These are phyloP conservation scores for Malassezia arunalokei DNA, from an alignment of 1,284 basidiomycete genomes.

Conservation along the genomic window DNA sequence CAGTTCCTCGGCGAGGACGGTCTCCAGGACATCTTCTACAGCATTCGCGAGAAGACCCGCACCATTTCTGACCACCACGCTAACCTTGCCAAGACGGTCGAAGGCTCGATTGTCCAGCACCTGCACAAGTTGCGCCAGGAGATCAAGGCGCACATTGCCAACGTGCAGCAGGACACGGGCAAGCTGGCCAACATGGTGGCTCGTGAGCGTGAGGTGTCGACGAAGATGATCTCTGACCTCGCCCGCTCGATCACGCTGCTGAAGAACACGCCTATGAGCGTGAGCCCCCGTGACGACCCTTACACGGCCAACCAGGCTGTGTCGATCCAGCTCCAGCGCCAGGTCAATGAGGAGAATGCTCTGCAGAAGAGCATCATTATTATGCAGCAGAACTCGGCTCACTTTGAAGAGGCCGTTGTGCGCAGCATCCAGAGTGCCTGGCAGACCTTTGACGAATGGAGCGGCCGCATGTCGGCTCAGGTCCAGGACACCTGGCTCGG, in stretches of 20 bases:
- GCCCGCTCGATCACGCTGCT: conserved; percentile 73
- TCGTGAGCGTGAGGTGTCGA: conserved; percentile 80
- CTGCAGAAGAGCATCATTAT: conserved; percentile 98
- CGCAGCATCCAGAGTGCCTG: conserved; percentile 89
- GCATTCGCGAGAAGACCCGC: conserved; percentile 78
- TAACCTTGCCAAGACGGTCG: conserved; percentile 87
- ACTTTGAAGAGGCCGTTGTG: conserved; percentile 94
- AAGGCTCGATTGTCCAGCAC: conserved; percentile 94
- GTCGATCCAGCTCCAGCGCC: conserved; percentile 70
- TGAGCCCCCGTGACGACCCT: conserved; percentile 73
- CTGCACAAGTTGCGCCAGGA: conserved; percentile 83
- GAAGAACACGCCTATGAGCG: conserved; percentile 86
- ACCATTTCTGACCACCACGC: conserved; percentile 90
- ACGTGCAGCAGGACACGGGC: conserved; percentile 94
- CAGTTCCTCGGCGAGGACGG: conserved; percentile 45
- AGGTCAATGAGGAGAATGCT: conserved; percentile 90
- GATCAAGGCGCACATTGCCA: conserved; percentile 93
- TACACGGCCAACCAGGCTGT: conserved; percentile 69
- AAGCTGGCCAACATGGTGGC: conserved; percentile 88
- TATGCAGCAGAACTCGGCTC: conserved; percentile 91
- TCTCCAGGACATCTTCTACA: conserved; percentile 77
- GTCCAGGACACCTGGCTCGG: conserved; percentile 69
- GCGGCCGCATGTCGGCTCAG: conserved; percentile 61
- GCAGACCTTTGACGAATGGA: conserved; percentile 96
- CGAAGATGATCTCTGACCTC: conserved; percentile 75